phyloP scores from a whole-genome alignment of 495 filamentous ascomycete genomes.

The Annulohypoxylon bovei region DNA sequence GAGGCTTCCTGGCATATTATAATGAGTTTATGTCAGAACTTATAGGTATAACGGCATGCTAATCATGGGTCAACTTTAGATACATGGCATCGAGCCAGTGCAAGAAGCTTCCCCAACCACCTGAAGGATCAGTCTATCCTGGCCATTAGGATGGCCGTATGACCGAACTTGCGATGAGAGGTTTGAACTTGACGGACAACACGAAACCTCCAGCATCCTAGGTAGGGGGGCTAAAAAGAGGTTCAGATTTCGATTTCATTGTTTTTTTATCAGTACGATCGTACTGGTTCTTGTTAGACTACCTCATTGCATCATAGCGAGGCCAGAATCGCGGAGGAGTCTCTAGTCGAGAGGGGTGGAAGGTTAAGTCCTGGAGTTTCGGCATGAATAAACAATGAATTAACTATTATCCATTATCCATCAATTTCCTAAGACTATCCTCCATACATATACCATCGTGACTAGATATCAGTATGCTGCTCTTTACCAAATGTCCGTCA shows the following conservation, averaged over 20 bases:
- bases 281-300: not conserved
- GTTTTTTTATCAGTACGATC: not conserved
- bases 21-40: not conserved
- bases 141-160: constrained; percentile 30
- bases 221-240: not conserved
- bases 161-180: not conserved
- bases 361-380: constrained; percentile 16
- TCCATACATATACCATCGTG: not conserved
- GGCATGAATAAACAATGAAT: constrained; percentile 11
- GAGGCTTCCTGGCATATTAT: not conserved
- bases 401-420: not conserved
- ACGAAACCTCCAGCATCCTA: not conserved
- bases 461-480: too few relatives aligned
- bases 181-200: not conserved
- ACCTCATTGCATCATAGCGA: constrained; percentile 16
- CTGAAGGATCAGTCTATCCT: constrained; percentile 82
- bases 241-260: not conserved
- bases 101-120: constrained; percentile 94
- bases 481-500: not conserved
- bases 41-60: constrained; percentile 20
- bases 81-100: constrained; percentile 94
- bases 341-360: not conserved
- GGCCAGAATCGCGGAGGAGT: not conserved
- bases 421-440: not conserved
- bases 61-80: constrained; percentile 55